Conservation (phyloP, 2,329 filamentous ascomycete genomes). For the Stenocarpella maydis region DNA sequence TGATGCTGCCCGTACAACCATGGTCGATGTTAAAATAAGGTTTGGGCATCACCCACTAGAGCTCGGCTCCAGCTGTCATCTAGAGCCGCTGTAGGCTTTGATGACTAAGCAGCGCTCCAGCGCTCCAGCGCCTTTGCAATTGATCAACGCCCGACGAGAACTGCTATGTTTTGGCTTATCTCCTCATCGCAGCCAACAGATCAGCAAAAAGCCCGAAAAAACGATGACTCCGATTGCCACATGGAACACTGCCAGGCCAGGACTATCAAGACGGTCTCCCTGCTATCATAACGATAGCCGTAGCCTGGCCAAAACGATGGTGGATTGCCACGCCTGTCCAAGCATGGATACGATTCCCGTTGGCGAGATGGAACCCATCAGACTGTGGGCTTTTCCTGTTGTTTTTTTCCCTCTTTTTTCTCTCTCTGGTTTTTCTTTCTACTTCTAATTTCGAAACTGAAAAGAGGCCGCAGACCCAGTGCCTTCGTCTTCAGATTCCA, state of each 20-base stretch:
- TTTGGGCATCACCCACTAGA: conserved; percentile 11
- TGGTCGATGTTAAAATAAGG: conserved; percentile 5
- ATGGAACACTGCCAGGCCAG: not conserved
- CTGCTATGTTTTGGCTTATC: not conserved
- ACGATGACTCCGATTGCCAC: not conserved
- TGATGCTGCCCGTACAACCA: not conserved
- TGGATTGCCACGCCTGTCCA: not conserved
- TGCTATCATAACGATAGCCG: not conserved
- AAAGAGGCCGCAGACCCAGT: not conserved
- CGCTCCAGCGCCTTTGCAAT: not conserved
- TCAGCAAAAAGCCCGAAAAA: not conserved
- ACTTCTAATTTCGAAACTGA: not conserved
- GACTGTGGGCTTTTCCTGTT: not conserved
- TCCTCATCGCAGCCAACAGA: not conserved
- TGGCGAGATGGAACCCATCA: not conserved
- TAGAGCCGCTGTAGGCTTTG: not conserved
- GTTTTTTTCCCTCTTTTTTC: not conserved
- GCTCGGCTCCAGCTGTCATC: conserved; percentile 12
- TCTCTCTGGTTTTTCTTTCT: no score
- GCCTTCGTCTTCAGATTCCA: not conserved
- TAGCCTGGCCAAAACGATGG: not conserved
- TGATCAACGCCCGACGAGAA: not conserved
- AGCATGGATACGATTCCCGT: not conserved
- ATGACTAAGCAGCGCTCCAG: not conserved
- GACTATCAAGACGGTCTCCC: not conserved